Evolutionary conservation across 2,329 filamentous ascomycete species (phyloP).

Genomic region (Verticillium isaacii): DNA sequence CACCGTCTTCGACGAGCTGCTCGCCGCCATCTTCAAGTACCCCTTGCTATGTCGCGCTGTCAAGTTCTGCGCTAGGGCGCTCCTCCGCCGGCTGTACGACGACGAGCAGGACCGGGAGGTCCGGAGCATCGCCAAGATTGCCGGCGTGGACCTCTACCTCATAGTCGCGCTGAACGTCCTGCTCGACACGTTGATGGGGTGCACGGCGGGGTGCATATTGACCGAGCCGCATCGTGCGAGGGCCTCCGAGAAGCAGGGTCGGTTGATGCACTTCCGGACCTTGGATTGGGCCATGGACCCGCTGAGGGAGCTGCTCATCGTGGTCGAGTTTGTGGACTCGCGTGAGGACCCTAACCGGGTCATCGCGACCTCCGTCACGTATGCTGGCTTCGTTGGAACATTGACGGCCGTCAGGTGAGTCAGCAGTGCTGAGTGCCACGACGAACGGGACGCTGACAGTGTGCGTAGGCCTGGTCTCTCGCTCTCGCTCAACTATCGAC

Average conservation of each 20-base stretch:
- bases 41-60: conserved; percentile 18
- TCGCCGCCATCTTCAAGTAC: conserved; percentile 21
- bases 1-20: conserved; percentile 44
- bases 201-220: conserved; percentile 47
- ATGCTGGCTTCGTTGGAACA: conserved; percentile 46
- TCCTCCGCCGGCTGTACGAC: conserved; percentile 44
- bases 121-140: conserved; percentile 43
- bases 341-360: conserved; percentile 24
- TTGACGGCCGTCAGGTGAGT: conserved; percentile 42
- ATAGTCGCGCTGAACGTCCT: conserved; percentile 55
- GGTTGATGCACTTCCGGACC: conserved; percentile 48
- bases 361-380: conserved; percentile 41
- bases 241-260: conserved; percentile 1
- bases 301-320: conserved; percentile 43
- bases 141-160: conserved; percentile 49
- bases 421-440: neutral
- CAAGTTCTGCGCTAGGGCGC: conserved; percentile 32
- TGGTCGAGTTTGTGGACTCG: conserved; percentile 41
- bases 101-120: conserved; percentile 54
- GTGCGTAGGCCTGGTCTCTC: conserved; percentile 32
- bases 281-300: conserved; percentile 51
- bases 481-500: conserved; percentile 45
- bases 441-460: neutral
- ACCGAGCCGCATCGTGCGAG: conserved; percentile 11
- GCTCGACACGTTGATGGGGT: conserved; percentile 57